Evolutionary conservation across 495 filamentous ascomycete species (phyloP).

Genomic region (Talaromyces thailandensis): DNA sequence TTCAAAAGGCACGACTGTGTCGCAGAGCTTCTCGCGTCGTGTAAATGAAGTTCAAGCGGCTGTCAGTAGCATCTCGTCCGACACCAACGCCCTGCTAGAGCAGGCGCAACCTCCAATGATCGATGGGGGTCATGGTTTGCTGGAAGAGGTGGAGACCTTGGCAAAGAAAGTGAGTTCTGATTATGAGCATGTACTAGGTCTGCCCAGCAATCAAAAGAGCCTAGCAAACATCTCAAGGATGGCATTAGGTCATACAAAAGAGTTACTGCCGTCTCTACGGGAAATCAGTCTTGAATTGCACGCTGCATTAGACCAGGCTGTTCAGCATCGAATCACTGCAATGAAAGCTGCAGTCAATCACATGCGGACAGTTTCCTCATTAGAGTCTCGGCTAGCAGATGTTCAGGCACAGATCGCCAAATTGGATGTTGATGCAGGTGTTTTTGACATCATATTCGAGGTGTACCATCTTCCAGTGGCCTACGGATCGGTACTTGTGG

Average conservation of each 20-base stretch:
- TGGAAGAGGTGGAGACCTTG: slow-evolving; percentile 80
- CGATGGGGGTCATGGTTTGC: slow-evolving; percentile 44
- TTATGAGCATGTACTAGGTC: slow-evolving; percentile 65
- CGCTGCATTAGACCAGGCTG: slow-evolving; percentile 56
- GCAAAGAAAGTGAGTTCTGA: slow-evolving; percentile 81
- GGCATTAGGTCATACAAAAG: slow-evolving; percentile 76
- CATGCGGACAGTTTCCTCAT: slow-evolving; percentile 70
- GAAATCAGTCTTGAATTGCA: slow-evolving; percentile 69
- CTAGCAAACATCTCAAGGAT: slow-evolving; percentile 76
- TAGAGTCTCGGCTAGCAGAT: slow-evolving; percentile 63
- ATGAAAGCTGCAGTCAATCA: slow-evolving; percentile 52
- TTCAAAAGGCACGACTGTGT: slow-evolving; percentile 31
- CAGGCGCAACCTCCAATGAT: slow-evolving; percentile 18
- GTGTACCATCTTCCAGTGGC: slow-evolving; percentile 74
- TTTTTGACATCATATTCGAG: slow-evolving; percentile 65
- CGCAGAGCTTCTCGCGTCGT: slow-evolving; percentile 43
- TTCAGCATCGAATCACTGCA: slow-evolving; percentile 52
- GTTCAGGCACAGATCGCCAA: slow-evolving; percentile 60
- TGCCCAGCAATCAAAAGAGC: slow-evolving; percentile 60
- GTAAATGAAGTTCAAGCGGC: slow-evolving; percentile 41
- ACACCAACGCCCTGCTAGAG: slow-evolving; percentile 45
- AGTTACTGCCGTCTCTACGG: slow-evolving; percentile 71
- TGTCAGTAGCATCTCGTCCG: slow-evolving; percentile 42
- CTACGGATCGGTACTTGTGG: slow-evolving; percentile 81
- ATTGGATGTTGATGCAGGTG: slow-evolving; percentile 59